Conservation (phyloP, 2,329 filamentous ascomycete species). For the Aspergillus costaricaensis region DNA sequence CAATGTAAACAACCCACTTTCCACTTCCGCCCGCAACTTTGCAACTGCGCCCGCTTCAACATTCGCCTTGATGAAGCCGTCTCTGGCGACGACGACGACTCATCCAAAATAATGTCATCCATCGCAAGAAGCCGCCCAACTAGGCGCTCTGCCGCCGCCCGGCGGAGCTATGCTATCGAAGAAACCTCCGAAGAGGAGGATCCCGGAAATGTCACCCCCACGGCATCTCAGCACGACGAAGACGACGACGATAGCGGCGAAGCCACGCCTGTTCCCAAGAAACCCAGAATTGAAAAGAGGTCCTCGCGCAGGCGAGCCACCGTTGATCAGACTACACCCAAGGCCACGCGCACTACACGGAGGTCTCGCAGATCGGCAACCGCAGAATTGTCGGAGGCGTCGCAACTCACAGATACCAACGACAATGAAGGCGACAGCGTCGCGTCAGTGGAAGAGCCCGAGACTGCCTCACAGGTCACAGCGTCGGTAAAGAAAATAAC, state of each 20-base stretch:
- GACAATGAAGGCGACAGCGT: slow-evolving; percentile 26
- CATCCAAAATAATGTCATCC: slow-evolving; percentile 38
- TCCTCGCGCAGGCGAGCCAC: slow-evolving; percentile 58
- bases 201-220: slow-evolving; percentile 51
- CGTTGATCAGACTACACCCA: slow-evolving; percentile 47
- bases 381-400: slow-evolving; percentile 58
- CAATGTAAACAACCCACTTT: slow-evolving; percentile 44
- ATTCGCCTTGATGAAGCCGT: slow-evolving; percentile 32
- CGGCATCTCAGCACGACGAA: slow-evolving; percentile 48
- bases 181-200: slow-evolving; percentile 75
- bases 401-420: slow-evolving; percentile 52
- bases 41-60: slow-evolving; percentile 15
- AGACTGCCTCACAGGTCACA: slow-evolving; percentile 57
- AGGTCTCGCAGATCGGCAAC: slow-evolving; percentile 49
- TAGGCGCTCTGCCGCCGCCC: slow-evolving; percentile 58
- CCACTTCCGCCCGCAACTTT: slow-evolving; percentile 20
- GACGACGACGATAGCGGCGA: slow-evolving; percentile 63
- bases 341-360: slow-evolving; percentile 32
- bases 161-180: slow-evolving; percentile 74
- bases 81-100: slow-evolving; percentile 18
- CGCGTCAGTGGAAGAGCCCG: slow-evolving; percentile 49
- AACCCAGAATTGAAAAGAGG: slow-evolving; percentile 56
- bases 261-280: slow-evolving; percentile 71
- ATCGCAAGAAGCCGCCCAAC: slow-evolving; percentile 55
- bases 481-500: slow-evolving; percentile 68